A percentile compares a stretch with the other conserved stretches of the same genome.
Evolutionary conservation across 2,329 filamentous ascomycete species (phyloP).

Genomic region (Colletotrichum lentis): DNA sequence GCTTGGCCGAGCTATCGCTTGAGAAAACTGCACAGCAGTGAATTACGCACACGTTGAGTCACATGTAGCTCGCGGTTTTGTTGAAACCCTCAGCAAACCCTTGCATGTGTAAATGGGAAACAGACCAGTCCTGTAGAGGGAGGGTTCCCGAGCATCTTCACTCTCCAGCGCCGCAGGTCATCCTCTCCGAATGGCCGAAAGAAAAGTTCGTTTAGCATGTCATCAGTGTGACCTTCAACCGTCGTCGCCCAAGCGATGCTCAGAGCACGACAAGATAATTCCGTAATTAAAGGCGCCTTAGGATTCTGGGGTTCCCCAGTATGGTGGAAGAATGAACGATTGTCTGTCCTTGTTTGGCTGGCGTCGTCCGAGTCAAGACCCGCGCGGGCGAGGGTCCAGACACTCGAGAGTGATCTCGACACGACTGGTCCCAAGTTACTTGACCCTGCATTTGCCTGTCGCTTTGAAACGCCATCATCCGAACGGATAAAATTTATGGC

Average conservation of each 20-base stretch:
- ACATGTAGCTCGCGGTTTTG: background rate
- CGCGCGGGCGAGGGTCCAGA: background rate
- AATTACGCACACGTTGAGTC: background rate
- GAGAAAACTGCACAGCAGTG: background rate
- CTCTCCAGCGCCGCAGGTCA: background rate
- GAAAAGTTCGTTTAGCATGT: background rate
- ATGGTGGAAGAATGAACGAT: background rate
- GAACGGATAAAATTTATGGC: background rate
- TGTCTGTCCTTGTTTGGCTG: background rate
- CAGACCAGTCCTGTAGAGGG: background rate
- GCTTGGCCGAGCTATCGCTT: background rate
- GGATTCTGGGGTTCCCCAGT: background rate
- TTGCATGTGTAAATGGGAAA: background rate
- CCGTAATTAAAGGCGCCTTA: background rate
- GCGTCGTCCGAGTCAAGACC: constrained; percentile 4
- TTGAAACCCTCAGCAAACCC: background rate
- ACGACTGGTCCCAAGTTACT: background rate
- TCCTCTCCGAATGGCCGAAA: constrained; percentile 14
- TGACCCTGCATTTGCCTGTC: background rate
- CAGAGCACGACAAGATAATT: background rate
- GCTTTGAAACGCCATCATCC: constrained; percentile 11
- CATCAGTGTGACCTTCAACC: background rate
- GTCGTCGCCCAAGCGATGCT: background rate
- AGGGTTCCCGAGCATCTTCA: background rate
- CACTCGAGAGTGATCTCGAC: too few relatives aligned